Conservation (phyloP, 192 early-diverging fungal genomes). For the Coemansia nantahalensis region DNA sequence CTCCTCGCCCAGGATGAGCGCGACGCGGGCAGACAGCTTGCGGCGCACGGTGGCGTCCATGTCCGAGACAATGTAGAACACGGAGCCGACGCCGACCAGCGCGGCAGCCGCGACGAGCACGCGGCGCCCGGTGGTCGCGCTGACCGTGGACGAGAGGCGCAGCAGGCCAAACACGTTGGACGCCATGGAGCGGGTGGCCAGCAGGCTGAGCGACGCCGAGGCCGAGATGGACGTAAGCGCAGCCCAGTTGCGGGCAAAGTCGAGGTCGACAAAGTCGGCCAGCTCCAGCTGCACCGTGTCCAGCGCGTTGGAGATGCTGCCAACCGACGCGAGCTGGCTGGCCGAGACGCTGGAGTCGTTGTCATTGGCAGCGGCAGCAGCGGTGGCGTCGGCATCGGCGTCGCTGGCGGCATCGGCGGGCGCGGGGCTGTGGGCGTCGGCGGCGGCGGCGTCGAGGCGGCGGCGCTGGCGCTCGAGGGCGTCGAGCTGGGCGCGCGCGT, state of each 20-base stretch:
- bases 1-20: conserved; percentile 54
- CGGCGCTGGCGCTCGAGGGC: conserved; percentile 34
- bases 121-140: conserved; percentile 38
- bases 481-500: conserved; percentile 34
- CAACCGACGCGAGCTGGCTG: conserved; percentile 55
- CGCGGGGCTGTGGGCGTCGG: conserved; percentile 12
- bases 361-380: neutral
- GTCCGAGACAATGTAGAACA: conserved; percentile 66
- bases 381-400: conserved; percentile 17
- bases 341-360: conserved; percentile 45
- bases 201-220: conserved; percentile 56
- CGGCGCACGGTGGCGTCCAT: conserved; percentile 68
- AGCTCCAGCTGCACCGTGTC: conserved; percentile 54
- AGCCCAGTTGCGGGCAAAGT: conserved; percentile 61
- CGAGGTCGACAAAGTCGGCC: conserved; percentile 59
- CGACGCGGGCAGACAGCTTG: conserved; percentile 59
- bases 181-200: conserved; percentile 38
- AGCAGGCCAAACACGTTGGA: conserved; percentile 34
- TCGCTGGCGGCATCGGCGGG: conserved; percentile 19
- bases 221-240: conserved; percentile 54
- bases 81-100: conserved; percentile 53
- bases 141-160: conserved; percentile 42
- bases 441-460: conserved; percentile 12
- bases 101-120: conserved; percentile 38
- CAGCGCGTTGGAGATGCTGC: conserved; percentile 52